Evolutionary conservation across 768 basidiomycete genomes (phyloP), one percentile per base, ranked within the genome.

Genomic region (Tylopilus subfusipes): DNA sequence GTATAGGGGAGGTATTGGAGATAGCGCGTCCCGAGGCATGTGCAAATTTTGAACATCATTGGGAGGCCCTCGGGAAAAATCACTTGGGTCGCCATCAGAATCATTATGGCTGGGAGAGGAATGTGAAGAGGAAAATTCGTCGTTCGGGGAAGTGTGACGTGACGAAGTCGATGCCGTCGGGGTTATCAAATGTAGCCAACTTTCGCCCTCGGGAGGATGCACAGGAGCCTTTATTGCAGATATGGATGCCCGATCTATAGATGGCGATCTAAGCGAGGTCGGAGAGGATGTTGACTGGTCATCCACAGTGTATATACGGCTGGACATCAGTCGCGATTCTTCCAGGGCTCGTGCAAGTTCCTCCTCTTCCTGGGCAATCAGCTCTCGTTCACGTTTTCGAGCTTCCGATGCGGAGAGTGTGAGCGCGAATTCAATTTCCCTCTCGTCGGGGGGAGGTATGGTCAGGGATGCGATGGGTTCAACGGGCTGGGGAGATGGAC

Each of bases 321-420:
- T 39, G 22, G 66, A 52, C 46, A 57, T 42, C 18, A 71, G 39
- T n/a, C 71, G 69, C 2, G 85, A 86, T 54, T 78, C 78, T 58
- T 81, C 77, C 53, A 91, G 60, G 0, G 87, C 89, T 56, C 75
- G 76, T 21, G 80, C 81, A 14, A 90, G 72, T 40, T 89, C 84
- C 29, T 83, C 82, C 53, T 88, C 85, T 63, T 90, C 87, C 54
- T 66, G 66, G 21, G 60, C 60, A 30, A 63, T 55, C 42, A 71
- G 22, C 8, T 54, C 61, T 42, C 62, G 55, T 42, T 70, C 68
- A 19, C 45, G 68, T n/a, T 48, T 59, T 33, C 48, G 62, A 9
- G 75, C 72, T 44, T 81, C 80, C 18, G 79, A 59, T 1, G 49
- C 54, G 13, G 69, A 78, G 52, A 79, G 72, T 2, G 82, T 79